Evolutionary conservation across 2,329 filamentous ascomycete species (phyloP), one percentile per base, ranked within the genome.

Genomic region (Alternaria postmessia): DNA sequence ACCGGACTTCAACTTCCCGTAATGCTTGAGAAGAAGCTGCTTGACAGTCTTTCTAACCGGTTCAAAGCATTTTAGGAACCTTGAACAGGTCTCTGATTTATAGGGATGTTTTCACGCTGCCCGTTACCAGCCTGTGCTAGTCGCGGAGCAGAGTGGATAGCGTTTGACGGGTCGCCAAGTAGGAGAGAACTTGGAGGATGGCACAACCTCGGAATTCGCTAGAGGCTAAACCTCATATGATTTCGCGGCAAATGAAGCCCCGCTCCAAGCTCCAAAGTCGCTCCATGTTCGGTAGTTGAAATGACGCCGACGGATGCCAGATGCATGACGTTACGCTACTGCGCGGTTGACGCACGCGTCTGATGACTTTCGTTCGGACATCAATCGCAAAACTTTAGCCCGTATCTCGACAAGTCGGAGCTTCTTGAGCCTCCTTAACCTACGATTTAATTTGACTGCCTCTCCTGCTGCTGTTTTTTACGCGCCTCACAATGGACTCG

Each of bases 1-100:
- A 8, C 67, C 73, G 8, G 75, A 78, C 24, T 72, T 75, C 39
- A 74, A 72, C 39, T 75, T 75, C 46, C 67, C 64, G 8, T 71
- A 39, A 54, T 46, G 5, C 12, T 41, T n/a, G 7, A 11, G n/a
- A 43, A 16, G 30, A 32, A n/a, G 11, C 14, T 41, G 20, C 32
- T 14, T 34, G 3, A 22, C 4, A 5, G 18, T 0, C 12, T 18
- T 14, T 34, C 18, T 48, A 24, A 24, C 22, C 22, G 1, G 22
- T 24, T 4, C 18, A 16, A 24, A 2, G 30, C 12, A 28, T 1
- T 24, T 8, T 0, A 1, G 8, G 12, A 49, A n/a, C 16, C 6
- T 5, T 36, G 14, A 9, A 24, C 5, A 20, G 2, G 24, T n/a
- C 12, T 9, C 7, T 7, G 20, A n/a, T 24, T 22, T 2, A 11